Conservation (phyloP, 1,284 basidiomycete genomes). For the Trametes versicolor region DNA sequence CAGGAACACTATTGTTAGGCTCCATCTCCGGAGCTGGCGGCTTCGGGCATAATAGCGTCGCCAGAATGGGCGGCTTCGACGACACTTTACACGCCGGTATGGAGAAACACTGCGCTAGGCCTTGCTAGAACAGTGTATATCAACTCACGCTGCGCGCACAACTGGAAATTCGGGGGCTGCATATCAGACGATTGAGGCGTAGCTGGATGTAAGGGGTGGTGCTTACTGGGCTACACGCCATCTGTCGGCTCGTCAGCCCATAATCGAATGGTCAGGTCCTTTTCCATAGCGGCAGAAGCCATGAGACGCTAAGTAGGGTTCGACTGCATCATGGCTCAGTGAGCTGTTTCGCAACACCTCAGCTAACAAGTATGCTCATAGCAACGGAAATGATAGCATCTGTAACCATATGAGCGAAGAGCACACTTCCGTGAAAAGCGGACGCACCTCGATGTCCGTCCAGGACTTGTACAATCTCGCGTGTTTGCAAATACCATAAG, state of each 20-base stretch:
- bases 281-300: constrained; percentile 86
- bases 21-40: too few species aligned
- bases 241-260: constrained; percentile 63
- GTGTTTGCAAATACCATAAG: constrained; percentile 91
- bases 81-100: too few species aligned
- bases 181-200: too few species aligned
- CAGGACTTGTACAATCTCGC: constrained; percentile 77
- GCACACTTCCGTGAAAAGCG: not conserved
- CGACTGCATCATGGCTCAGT: constrained; percentile 54
- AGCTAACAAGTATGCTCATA: constrained; percentile 56
- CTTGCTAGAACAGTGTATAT: too few species aligned
- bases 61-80: too few species aligned
- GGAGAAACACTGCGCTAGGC: too few species aligned
- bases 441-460: constrained; percentile 82
- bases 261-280: constrained; percentile 81
- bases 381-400: constrained; percentile 81
- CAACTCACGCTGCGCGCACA: too few species aligned
- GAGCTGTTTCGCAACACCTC: constrained; percentile 7
- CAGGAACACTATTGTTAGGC: too few species aligned
- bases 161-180: too few species aligned
- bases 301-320: constrained; percentile 79
- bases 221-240: not conserved
- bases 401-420: constrained; percentile 39
- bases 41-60: too few species aligned
- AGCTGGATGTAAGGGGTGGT: too few species aligned